phyloP scores from a whole-genome alignment of 139 green algal species.

The Chlorella sp. region DNA sequence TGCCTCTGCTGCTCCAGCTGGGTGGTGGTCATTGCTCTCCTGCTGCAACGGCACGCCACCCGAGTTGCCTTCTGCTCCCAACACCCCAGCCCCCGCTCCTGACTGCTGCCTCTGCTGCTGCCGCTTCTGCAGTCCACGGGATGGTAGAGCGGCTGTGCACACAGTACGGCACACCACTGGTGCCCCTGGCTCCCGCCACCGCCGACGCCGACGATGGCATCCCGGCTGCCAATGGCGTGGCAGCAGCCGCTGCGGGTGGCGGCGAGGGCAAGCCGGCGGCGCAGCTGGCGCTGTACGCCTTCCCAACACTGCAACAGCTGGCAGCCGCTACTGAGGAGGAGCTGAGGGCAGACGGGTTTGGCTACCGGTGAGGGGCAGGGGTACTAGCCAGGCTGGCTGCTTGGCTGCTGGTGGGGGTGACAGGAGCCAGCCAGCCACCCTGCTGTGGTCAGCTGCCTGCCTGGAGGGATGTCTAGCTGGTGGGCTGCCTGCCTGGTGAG shows the following conservation, averaged over 20 bases:
- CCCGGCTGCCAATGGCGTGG: not conserved
- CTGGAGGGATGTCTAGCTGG: too few relatives aligned
- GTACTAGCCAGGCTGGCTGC: not conserved
- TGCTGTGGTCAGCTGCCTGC: too few relatives aligned
- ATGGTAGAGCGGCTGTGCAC: conserved; percentile 92
- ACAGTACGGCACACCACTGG: conserved; percentile 77
- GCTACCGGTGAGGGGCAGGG: conserved; percentile 62
- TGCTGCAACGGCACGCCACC: too few relatives aligned
- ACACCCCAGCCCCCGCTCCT: not conserved
- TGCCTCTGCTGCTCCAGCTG: too few relatives aligned
- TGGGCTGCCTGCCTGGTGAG: not conserved
- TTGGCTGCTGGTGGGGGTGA: not conserved
- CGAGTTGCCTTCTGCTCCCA: not conserved
- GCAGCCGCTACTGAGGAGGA: conserved; percentile 76
- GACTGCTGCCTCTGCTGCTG: not conserved
- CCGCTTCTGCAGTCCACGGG: conserved; percentile 51
- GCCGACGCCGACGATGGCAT: not conserved
- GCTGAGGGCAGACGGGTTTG: conserved; percentile 86
- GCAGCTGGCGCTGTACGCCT: conserved; percentile 62
- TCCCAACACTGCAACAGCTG: conserved; percentile 91
- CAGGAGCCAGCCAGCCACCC: too few relatives aligned
- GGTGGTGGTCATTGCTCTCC: too few relatives aligned
- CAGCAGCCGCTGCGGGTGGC: not conserved
- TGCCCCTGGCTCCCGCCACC: not conserved
- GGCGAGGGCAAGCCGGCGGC: not conserved